A percentile compares a stretch with the other conserved stretches of the same genome.
Conservation (phyloP, 306 rosid species). For the Quercus suber region DNA sequence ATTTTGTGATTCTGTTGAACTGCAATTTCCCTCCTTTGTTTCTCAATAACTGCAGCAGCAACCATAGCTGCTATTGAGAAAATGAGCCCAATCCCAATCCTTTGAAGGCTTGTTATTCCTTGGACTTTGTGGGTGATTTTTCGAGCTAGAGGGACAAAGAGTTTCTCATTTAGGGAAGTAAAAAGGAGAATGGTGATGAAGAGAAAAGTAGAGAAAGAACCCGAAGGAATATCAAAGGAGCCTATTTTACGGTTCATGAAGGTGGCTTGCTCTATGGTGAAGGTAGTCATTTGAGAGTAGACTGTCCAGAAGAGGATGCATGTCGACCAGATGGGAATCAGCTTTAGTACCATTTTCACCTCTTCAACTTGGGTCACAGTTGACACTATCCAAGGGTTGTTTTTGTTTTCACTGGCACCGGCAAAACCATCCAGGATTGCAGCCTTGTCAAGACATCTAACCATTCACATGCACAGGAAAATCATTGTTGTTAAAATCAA, state of each 20-base stretch:
- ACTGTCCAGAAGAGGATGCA: slow-evolving; percentile 94
- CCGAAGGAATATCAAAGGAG: slow-evolving; percentile 55
- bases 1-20: slow-evolving; percentile 23
- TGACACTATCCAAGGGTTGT: slow-evolving; percentile 63
- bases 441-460: slow-evolving; percentile 88
- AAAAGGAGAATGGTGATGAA: slow-evolving; percentile 69
- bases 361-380: slow-evolving; percentile 84
- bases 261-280: slow-evolving; percentile 96
- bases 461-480: slow-evolving; percentile 15
- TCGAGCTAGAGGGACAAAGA: slow-evolving; percentile 68
- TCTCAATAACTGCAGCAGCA: slow-evolving; percentile 67
- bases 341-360: slow-evolving; percentile 81
- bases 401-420: slow-evolving; percentile 35
- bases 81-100: slow-evolving; percentile 76
- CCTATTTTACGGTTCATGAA: slow-evolving; percentile 75
- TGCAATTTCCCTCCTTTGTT: slow-evolving; percentile 42
- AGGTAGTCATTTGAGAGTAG: slow-evolving; percentile 91
- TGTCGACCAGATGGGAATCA: slow-evolving; percentile 91
- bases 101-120: slow-evolving; percentile 92
- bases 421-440: slow-evolving; percentile 61
- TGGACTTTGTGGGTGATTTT: slow-evolving; percentile 65
- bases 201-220: slow-evolving; percentile 73
- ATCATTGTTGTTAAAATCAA: slow-evolving; percentile 11
- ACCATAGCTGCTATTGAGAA: slow-evolving; percentile 72
- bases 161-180: slow-evolving; percentile 79